A percentile compares a stretch with the other conserved stretches of the same genome.
Conservation (phyloP, 2,329 filamentous ascomycete species). For the Fusarium tuaranense region DNA sequence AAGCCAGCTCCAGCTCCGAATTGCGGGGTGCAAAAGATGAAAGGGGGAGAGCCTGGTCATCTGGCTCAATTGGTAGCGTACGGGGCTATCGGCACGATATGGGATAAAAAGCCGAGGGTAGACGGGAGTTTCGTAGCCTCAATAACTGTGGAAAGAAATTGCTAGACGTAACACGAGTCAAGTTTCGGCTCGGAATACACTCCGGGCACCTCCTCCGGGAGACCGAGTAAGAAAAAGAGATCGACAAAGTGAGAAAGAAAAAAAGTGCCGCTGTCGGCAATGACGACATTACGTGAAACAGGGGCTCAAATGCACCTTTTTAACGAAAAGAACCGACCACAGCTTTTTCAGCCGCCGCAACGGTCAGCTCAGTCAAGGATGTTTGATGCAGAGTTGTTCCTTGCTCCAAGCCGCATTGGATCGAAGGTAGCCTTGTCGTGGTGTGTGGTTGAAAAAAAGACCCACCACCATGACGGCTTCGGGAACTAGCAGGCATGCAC, state of each 20-base stretch:
- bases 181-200: slow-evolving; percentile 30
- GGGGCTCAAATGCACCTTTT: background rate
- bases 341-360: slow-evolving; percentile 1
- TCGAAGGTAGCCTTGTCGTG: slow-evolving; percentile 33
- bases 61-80: slow-evolving; percentile 21
- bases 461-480: slow-evolving; percentile 27
- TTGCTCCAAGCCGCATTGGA: background rate
- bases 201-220: slow-evolving; percentile 13
- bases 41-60: slow-evolving; percentile 13
- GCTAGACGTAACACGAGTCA: slow-evolving; percentile 27
- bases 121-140: background rate
- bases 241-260: background rate
- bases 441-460: slow-evolving; percentile 45
- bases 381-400: slow-evolving; percentile 14
- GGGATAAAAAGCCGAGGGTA: slow-evolving; percentile 5
- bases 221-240: background rate
- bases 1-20: slow-evolving; percentile 16
- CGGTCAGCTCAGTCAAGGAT: slow-evolving; percentile 17
- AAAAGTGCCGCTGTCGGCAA: background rate
- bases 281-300: background rate
- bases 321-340: background rate
- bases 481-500: too few relatives aligned
- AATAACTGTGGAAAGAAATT: slow-evolving; percentile 3
- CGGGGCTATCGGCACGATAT: slow-evolving; percentile 20
- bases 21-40: slow-evolving; percentile 26